Percentiles rank a stretch among this genome's conserved stretches.
phyloP scores from a whole-genome alignment of 75 land plant species.

The Cupressus sempervirens region DNA sequence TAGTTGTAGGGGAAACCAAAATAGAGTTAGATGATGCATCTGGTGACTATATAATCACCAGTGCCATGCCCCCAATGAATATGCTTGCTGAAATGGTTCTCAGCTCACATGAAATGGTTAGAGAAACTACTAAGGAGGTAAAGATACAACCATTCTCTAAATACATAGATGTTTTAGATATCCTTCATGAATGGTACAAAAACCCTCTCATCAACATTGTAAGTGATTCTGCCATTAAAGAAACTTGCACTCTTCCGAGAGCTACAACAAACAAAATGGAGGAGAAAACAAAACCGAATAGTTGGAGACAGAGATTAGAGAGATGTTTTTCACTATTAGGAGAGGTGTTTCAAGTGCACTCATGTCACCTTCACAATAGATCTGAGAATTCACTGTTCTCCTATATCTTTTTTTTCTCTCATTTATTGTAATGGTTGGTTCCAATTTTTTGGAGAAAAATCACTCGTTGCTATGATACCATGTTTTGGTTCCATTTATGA shows the following conservation, averaged over 20 bases:
- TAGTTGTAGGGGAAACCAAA: neutral
- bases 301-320: too few species aligned
- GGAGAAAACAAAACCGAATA: too few species aligned
- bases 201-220: slow-evolving; percentile 4
- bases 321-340: too few species aligned
- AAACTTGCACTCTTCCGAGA: neutral
- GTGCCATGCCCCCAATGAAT: neutral
- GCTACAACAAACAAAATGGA: neutral
- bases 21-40: neutral
- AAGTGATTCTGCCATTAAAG: too few species aligned
- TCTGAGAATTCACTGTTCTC: too few species aligned
- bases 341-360: too few species aligned
- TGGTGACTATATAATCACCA: neutral
- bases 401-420: too few species aligned
- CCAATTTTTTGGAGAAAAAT: too few species aligned
- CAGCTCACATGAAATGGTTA: neutral
- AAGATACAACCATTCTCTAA: neutral
- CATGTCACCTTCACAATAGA: too few species aligned
- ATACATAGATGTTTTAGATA: slow-evolving; percentile 20
- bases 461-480: too few species aligned
- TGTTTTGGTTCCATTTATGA: too few species aligned
- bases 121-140: neutral
- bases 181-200: slow-evolving; percentile 26
- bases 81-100: neutral
- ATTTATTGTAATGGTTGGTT: too few species aligned